Percentiles rank a stretch among this genome's conserved stretches.
Evolutionary conservation across 768 basidiomycete genomes (phyloP).

Genomic region (Dacryopinax primogenitus): DNA sequence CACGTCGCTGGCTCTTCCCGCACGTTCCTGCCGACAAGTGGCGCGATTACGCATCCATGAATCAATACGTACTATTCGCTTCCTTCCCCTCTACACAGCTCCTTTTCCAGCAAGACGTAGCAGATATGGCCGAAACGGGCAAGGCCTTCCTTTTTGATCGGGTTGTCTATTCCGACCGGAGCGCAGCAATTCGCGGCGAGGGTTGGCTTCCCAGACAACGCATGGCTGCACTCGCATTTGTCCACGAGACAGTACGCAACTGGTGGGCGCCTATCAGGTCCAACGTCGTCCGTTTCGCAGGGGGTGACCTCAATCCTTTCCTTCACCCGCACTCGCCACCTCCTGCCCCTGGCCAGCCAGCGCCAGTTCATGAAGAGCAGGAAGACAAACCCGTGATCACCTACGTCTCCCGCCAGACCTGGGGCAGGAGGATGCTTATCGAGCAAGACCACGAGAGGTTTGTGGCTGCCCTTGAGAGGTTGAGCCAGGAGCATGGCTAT

Average conservation of each 20-base stretch:
- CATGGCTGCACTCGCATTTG: constrained; percentile 61
- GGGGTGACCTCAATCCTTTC: constrained; percentile 27
- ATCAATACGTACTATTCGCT: constrained; percentile 68
- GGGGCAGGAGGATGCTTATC: constrained; percentile 73
- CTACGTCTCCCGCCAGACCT: constrained; percentile 78
- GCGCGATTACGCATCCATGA: constrained; percentile 87
- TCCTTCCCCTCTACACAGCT: constrained; percentile 68
- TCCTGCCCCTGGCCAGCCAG: constrained; percentile 10
- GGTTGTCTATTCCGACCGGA: constrained; percentile 76
- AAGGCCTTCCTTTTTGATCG: constrained; percentile 70
- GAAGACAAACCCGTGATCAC: constrained; percentile 65
- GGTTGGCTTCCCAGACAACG: constrained; percentile 60
- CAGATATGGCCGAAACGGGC: constrained; percentile 57
- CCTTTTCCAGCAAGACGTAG: constrained; percentile 76
- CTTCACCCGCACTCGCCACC: constrained; percentile 7
- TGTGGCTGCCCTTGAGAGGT: constrained; percentile 55
- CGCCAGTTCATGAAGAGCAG: constrained; percentile 20
- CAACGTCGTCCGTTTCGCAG: constrained; percentile 60
- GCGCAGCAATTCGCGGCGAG: constrained; percentile 62
- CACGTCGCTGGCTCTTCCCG: constrained; percentile 63
- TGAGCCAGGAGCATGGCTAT: constrained; percentile 59
- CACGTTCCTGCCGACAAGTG: constrained; percentile 64
- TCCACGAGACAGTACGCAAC: constrained; percentile 54
- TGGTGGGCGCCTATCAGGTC: constrained; percentile 74
- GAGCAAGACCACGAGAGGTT: constrained; percentile 65